Percentiles rank a stretch among this genome's conserved stretches.
Conservation (phyloP, 768 basidiomycete genomes). For the Artomyces pyxidatus region DNA sequence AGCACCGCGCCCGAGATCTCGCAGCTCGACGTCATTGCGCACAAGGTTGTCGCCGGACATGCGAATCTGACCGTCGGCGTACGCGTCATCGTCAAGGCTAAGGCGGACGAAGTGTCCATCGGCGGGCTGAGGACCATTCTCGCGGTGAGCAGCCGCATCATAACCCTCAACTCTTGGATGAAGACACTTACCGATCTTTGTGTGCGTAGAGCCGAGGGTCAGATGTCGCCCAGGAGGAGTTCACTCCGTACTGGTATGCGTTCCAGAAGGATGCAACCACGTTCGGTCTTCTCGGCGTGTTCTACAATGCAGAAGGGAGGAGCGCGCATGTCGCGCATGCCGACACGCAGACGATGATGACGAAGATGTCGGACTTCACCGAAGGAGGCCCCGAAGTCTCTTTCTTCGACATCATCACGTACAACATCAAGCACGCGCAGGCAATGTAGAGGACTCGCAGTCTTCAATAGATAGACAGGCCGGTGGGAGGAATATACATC, state of each 20-base stretch:
- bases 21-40: not conserved
- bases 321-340: not conserved
- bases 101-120: too few species aligned
- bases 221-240: not conserved
- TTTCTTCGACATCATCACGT: not conserved
- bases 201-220: not conserved
- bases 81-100: not conserved
- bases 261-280: not conserved
- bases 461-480: too few species aligned
- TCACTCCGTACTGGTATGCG: slow-evolving; percentile 1
- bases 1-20: not conserved
- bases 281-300: not conserved
- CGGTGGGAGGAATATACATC: too few species aligned
- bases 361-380: not conserved
- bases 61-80: not conserved
- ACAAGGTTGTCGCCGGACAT: not conserved
- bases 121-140: too few species aligned
- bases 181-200: too few species aligned
- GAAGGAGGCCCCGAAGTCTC: not conserved
- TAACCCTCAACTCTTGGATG: too few species aligned
- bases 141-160: too few species aligned
- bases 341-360: not conserved
- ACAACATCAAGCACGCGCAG: too few species aligned
- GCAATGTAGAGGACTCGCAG: too few species aligned
- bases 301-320: not conserved